These are phyloP conservation scores for Climacium dendroides DNA, from an alignment of 225 moss, liverwort and hornwort species.

Conservation along the genomic window DNA sequence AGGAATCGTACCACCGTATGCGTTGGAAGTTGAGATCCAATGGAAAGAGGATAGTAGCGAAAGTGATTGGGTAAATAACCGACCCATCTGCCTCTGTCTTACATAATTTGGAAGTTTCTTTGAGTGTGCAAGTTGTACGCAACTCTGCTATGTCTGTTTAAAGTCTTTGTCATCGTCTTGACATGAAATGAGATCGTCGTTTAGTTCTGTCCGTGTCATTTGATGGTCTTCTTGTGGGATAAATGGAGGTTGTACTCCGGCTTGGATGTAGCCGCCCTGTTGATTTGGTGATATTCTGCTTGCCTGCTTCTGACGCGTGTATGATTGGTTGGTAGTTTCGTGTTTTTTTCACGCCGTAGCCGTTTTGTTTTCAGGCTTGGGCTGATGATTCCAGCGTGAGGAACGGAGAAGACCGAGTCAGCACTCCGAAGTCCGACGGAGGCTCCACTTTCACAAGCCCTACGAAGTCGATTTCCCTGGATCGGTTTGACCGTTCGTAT, in stretches of 20 bases:
- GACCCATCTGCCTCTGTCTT: not conserved
- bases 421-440: conserved; percentile 29
- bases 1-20: conserved; percentile 92
- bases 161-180: too few relatives aligned
- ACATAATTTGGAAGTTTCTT: not conserved
- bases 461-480: conserved; percentile 23
- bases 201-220: not conserved
- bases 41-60: conserved; percentile 68
- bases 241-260: not conserved
- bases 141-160: not conserved
- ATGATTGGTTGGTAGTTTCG: not conserved
- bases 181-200: not conserved
- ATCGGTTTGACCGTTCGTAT: conserved; percentile 19
- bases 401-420: conserved; percentile 26
- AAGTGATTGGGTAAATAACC: conserved; percentile 46
- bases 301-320: not conserved
- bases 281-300: not conserved
- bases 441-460: conserved; percentile 38
- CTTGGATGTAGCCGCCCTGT: not conserved
- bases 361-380: conserved; percentile 17
- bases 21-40: conserved; percentile 78
- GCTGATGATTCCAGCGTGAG: conserved; percentile 13
- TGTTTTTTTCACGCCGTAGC: too few relatives aligned
- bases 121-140: not conserved
- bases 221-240: not conserved